Evolutionary conservation across 2,329 filamentous ascomycete genomes (phyloP), one percentile per base, ranked within the genome.

Genomic region (Raffaelea albimanens): DNA sequence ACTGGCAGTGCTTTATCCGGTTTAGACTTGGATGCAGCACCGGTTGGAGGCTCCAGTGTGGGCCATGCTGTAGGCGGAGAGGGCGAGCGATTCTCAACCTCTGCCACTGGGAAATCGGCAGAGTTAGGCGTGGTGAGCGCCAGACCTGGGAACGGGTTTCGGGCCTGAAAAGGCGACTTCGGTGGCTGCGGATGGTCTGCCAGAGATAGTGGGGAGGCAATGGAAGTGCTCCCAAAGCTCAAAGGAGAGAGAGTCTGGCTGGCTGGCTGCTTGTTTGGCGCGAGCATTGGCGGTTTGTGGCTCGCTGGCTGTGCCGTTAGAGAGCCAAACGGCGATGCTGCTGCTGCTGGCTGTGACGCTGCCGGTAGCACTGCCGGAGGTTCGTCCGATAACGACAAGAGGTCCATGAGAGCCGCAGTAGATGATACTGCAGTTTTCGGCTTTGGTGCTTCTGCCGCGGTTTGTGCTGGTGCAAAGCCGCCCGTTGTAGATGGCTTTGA

Each of bases 101-200:
- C 59, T 4, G 62, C 59, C 4, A 60, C 57, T 2, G 58, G 55
- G 40, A 64, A 61, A 22, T 63, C 58, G 10, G 61, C 55, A 14
- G 59, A 58, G 20, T 61, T 60, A 2, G 67, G 67, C 2, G 70
- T 72, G 43, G 70, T 66, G 38, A 78, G 60, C 4, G 64, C 66
- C 14, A 77, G 60, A 2, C 71, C 69, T 1, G 69, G 66, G 50
- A 75, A 77, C 1, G 73, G 73, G 50, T 76, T 78, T 38, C 73
- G 68, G 16, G 73, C 67, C 34, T 72, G 69, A 48, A 74, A 76
- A 1, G 73, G 71, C 5, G 74, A 74, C 55, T 69, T 75, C 9
- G 72, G 67, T 2, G 69, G 65, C 51, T 71, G 67, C 2, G 71
- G 67, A 55, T 73, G 72, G 33, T n/a, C 20, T 3, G 36, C 3